phyloP scores from a whole-genome alignment of 1,139 yeast genomes.

The Pichia sp. region DNA sequence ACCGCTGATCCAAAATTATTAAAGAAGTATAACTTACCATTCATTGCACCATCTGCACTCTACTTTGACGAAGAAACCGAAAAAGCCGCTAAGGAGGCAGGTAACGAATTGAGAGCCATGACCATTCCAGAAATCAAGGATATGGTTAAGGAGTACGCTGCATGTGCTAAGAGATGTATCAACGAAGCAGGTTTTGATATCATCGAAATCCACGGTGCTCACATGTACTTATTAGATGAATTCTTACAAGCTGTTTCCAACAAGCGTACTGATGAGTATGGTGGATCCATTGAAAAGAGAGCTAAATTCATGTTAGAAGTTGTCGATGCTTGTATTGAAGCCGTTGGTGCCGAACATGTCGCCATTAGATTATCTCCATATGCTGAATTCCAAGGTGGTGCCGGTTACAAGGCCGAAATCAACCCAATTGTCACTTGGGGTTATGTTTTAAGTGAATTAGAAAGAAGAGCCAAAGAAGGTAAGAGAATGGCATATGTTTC shows the following conservation, averaged over 20 bases:
- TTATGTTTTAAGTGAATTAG: conserved; percentile 39
- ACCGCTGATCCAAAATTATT: conserved; percentile 43
- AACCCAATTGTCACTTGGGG: conserved; percentile 40
- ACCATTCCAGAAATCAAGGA: conserved; percentile 37
- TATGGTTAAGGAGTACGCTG: conserved; percentile 39
- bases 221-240: conserved; percentile 47
- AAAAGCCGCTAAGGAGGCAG: conserved; percentile 34
- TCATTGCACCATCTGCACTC: conserved; percentile 48
- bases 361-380: conserved; percentile 67
- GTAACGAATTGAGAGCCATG: conserved; percentile 38
- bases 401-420: conserved; percentile 34
- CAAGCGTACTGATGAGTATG: conserved; percentile 51
- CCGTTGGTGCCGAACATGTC: conserved; percentile 36
- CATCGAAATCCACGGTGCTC: conserved; percentile 53
- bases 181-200: conserved; percentile 49
- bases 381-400: conserved; percentile 42
- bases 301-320: conserved; percentile 38
- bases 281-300: conserved; percentile 48
- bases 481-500: conserved; percentile 42
- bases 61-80: conserved; percentile 36
- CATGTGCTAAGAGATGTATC: conserved; percentile 46
- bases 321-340: conserved; percentile 37
- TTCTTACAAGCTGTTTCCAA: conserved; percentile 42
- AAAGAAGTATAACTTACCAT: conserved; percentile 37
- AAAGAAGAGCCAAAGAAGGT: conserved; percentile 41